Evolutionary conservation across 352 stramenopile genomes (phyloP).

Genomic region (Phytophthora cactorum): DNA sequence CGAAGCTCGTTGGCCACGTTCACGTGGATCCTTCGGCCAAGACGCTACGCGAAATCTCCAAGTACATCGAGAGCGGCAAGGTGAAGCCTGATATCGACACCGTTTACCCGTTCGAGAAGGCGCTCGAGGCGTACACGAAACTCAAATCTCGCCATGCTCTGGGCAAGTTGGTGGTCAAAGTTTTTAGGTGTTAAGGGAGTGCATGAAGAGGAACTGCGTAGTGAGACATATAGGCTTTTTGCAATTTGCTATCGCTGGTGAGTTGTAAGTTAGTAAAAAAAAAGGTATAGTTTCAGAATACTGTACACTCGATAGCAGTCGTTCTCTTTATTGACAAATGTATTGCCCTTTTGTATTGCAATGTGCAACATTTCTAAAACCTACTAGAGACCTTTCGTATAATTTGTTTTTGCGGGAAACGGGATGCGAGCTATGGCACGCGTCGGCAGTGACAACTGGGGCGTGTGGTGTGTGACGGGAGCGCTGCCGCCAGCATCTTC

Average conservation of each 20-base stretch:
- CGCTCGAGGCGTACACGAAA: constrained; percentile 46
- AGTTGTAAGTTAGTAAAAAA: too few relatives aligned
- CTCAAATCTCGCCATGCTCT: constrained; percentile 56
- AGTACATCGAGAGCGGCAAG: constrained; percentile 50
- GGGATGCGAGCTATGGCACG: not conserved
- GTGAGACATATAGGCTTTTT: too few relatives aligned
- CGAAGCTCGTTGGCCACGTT: constrained; percentile 15
- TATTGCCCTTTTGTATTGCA: too few relatives aligned
- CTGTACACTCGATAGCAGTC: too few relatives aligned
- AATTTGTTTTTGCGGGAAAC: too few relatives aligned
- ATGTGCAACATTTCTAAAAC: too few relatives aligned
- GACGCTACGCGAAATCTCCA: constrained; percentile 28
- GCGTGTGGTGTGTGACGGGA: not conserved
- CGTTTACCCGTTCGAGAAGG: constrained; percentile 56
- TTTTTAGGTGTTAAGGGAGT: not conserved
- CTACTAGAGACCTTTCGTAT: too few relatives aligned
- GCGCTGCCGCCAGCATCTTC: not conserved
- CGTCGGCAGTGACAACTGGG: constrained; percentile 1
- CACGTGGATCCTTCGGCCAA: not conserved
- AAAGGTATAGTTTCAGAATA: too few relatives aligned
- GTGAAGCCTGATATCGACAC: constrained; percentile 48
- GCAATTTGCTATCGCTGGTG: too few relatives aligned
- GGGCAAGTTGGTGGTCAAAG: constrained; percentile 62
- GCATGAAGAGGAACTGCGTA: too few relatives aligned
- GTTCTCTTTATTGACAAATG: too few relatives aligned